Percentiles rank a stretch among this genome's conserved stretches.
phyloP scores from a whole-genome alignment of 257 asterid species.

The Rauvolfia tetraphylla region DNA sequence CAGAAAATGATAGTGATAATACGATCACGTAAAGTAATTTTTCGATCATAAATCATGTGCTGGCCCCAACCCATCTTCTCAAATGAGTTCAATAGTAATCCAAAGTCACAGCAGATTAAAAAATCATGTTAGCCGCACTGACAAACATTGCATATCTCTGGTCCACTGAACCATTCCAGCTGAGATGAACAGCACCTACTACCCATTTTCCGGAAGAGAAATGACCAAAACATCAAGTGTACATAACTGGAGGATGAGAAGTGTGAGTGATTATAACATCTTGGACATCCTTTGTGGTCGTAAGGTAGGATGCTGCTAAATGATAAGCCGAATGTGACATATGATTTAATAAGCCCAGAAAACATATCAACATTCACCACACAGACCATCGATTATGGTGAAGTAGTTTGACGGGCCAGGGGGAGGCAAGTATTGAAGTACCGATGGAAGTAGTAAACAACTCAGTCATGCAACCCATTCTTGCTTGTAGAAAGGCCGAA shows the following conservation, averaged over 20 bases:
- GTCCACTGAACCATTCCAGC: conserved; percentile 18
- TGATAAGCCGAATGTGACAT: conserved; percentile 14
- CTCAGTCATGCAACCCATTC: conserved; percentile 6
- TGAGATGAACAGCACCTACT: background rate
- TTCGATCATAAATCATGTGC: conserved; percentile 16
- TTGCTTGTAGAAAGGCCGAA: background rate
- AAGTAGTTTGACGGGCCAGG: background rate
- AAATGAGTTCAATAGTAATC: background rate
- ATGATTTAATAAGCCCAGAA: background rate
- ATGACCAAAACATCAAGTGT: conserved; percentile 4
- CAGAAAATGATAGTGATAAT: conserved; percentile 17
- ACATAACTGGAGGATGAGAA: conserved; percentile 4
- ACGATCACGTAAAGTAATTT: conserved; percentile 14
- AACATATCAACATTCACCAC: background rate
- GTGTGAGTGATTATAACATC: conserved; percentile 3
- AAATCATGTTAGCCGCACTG: conserved; percentile 17
- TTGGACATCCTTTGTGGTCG: conserved; percentile 20
- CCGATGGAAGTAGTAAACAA: background rate
- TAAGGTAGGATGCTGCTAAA: background rate
- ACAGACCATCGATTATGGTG: background rate
- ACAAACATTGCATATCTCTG: conserved; percentile 3
- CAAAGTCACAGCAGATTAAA: conserved; percentile 6
- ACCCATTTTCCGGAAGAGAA: conserved; percentile 1
- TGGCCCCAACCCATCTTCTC: background rate
- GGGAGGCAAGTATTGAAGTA: conserved; percentile 5